Base-by-base conservation (phyloP, 176 grass and related monocot species). In the Avena sativa region DNA sequence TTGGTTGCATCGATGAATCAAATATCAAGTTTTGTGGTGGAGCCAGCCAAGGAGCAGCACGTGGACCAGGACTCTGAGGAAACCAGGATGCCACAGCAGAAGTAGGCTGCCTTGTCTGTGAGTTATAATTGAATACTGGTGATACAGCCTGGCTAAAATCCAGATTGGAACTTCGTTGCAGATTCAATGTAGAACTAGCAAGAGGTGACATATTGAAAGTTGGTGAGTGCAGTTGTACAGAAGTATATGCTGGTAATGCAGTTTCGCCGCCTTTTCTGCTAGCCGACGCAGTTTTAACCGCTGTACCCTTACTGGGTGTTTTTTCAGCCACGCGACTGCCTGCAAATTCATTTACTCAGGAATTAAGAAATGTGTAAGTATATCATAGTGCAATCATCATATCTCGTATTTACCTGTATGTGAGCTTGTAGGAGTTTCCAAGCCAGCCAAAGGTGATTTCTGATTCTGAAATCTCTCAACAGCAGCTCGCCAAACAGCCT, bases 121-220 rank as follows among this genome's bases (percentile, higher is more conserved):
- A 86, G 81, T 85, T 95, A 72, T 94, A 99, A 67, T 87, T 12
- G 77, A 91, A 92, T 81, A 89, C 59, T 20, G 97, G 94, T 79
- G 94, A 91, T 71, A 76, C 46, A 83, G 90, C 88, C 86, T 99
- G 97, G 74, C 81, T 87, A 87, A 96, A 97, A 72, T 96, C 92
- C 28, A 99, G 38, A 58, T 97, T 89, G 34, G 87, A 89, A 14
- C 94, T 89, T 91, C 89, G 92, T 80, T 89, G 84, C 75, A 96
- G 48, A 68, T 79, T 95, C 57, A 92, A 91, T 51, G 81, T 26
- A 62, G 90, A 91, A 83, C 59, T 87, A 73, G 67, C 85, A 78
- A 71, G 74, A 57, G 87, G 86, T 48, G 91, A 73, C 77, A 73
- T 82, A 76, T 52, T 91, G 69, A 83, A 79, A 47, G 83, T 74